Evolutionary conservation across 1,284 basidiomycete species (phyloP).

Genomic region (Clitocybe nebularis): DNA sequence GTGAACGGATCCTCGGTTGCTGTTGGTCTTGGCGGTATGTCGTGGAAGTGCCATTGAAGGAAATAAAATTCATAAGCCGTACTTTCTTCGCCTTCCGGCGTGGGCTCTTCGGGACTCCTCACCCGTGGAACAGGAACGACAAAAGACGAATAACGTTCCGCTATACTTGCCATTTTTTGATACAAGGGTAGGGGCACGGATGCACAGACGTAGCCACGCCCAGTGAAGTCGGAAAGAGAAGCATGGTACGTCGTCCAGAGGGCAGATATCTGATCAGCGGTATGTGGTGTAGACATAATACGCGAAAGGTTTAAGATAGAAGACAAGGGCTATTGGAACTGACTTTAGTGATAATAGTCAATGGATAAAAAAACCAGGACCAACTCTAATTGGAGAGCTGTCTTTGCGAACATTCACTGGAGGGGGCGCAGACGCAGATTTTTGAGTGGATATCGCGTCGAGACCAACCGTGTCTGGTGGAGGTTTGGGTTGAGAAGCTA

Average conservation of each 20-base stretch:
- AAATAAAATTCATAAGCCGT: slow-evolving; percentile 83
- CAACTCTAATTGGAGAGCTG: slow-evolving; percentile 66
- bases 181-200: slow-evolving; percentile 74
- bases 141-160: slow-evolving; percentile 69
- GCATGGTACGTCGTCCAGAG: slow-evolving; percentile 91
- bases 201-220: slow-evolving; percentile 81
- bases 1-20: slow-evolving; percentile 39
- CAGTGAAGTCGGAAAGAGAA: slow-evolving; percentile 70
- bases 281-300: slow-evolving; percentile 67
- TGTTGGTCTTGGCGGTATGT: slow-evolving; percentile 51
- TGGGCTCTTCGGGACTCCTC: slow-evolving; percentile 21
- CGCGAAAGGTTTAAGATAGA: slow-evolving; percentile 77
- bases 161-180: slow-evolving; percentile 60
- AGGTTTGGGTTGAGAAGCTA: slow-evolving; percentile 13
- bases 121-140: slow-evolving; percentile 72
- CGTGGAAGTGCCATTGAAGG: slow-evolving; percentile 83
- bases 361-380: slow-evolving; percentile 14
- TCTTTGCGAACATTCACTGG: slow-evolving; percentile 46
- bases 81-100: slow-evolving; percentile 28
- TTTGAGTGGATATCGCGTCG: slow-evolving; percentile 6
- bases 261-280: slow-evolving; percentile 66
- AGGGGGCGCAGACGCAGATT: slow-evolving; percentile 13
- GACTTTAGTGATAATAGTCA: not conserved
- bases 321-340: slow-evolving; percentile 64
- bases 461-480: slow-evolving; percentile 3